Evolutionary conservation across 2,329 filamentous ascomycete species (phyloP), one percentile per base, ranked within the genome.

Genomic region (Amylocarpus encephaloides): DNA sequence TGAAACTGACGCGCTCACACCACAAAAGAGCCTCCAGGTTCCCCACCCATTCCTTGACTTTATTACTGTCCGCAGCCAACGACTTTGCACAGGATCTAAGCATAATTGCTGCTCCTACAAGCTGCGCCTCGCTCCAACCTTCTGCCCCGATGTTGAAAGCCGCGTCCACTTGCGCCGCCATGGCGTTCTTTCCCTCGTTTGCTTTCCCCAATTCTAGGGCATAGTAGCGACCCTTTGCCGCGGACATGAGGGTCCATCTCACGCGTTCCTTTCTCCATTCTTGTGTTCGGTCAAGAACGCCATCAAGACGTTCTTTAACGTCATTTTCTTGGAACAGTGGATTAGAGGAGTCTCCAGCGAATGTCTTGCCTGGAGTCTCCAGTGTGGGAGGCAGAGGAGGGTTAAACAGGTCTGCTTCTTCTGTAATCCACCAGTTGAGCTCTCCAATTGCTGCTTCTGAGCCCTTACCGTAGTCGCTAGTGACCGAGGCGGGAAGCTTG

Each of bases 391-490:
- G 38, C 18, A 41, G 18, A 12, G 38, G 38, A 22, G 38, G 38
- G 18, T 18, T 41, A n/a, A 41, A 41, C 18, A 16, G 38, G 18
- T 16, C 38, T 12, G 38, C 38, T 41, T 41, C 38, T 41, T 41
- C 38, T 41, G 18, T n/a, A 19, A 41, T 41, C 38, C 38, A 41
- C 38, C 38, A 41, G 18, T 41, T 41, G 38, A 41, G 38, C 38
- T 41, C n/a, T 41, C 38, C 38, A 5, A 41, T 41, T 41, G 38
- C 38, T 41, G 38, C 38, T 3, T 5, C 38, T 12, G 18, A 15
- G 38, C 38, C 13, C 18, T 41, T 41, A n/a, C 38, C 38, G 38
- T 41, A 41, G n/a, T 22, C 38, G 38, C 15, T 60, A 50, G 0
- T 5, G 12, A 36, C 34, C 34, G 34, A 36, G 15, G 34, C 34